Evolutionary conservation across 495 filamentous ascomycete species (phyloP), one percentile per base, ranked within the genome.

Genomic region (Lepidopterella palustris): DNA sequence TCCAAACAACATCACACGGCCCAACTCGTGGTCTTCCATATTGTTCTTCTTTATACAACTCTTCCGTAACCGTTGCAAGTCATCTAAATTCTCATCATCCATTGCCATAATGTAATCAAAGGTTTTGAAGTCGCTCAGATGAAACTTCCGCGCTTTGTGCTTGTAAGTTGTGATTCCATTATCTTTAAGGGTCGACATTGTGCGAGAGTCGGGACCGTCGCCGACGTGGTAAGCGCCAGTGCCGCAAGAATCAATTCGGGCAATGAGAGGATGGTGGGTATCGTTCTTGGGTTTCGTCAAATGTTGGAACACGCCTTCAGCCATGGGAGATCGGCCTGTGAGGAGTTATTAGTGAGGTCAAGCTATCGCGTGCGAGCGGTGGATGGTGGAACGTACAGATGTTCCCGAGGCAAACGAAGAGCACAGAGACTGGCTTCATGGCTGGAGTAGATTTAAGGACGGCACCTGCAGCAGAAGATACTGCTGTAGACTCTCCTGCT

Each of bases 351-450:
- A 35, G 50, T 13, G 29, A 47, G 45, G 39, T 25, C n/a, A n/a
- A n/a, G n/a, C n/a, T n/a, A 26, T 29, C 15, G 21, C 5, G 31
- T 18, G 23, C 1, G 47, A 49, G 52, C 42, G 57, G 45, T 59
- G 48, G 61, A 31, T 58, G 23, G 29, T 28, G 51, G 63, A 29
- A 67, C 73, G 79, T 79, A 79, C 93, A 98, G 69, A 97, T 97
- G 73, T 98, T 98, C 65, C 93, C 93, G 13, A 98, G 79, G 72
- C 93, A 98, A 64, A 96, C 92, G 72, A 98, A 98, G 45, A 98
- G 82, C 27, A 98, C 86, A 8, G 84, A 93, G 58, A 90, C 77
- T 3, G 78, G 75, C 10, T 73, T 65, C 9, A 45, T 67, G 45
- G 64, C 21, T 13, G 60, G 23, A 45, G 48, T 24, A n/a, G 59